Base-by-base conservation (phyloP, 2,329 filamentous ascomycete genomes). In the Xylaria sp. region DNA sequence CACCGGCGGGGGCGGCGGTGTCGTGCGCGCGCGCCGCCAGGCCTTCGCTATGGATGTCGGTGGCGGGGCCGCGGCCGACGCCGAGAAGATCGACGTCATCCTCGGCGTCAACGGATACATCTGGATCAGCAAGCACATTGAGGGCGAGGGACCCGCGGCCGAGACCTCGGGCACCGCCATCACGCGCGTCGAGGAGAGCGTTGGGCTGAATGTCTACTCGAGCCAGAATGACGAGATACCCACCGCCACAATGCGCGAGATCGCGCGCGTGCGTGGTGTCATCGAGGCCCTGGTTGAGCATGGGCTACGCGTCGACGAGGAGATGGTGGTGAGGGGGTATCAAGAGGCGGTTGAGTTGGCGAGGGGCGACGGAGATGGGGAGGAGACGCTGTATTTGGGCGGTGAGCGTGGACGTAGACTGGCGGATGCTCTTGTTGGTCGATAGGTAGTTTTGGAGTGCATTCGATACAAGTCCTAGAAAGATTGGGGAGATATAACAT, bases 71-170 rank as follows among this genome's bases (percentile, higher is more conserved):
- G 70, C 69, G 5, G 74, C 84, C 70, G 83, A 86, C 39, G 85
- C 86, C 39, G 85, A 88, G 60, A 90, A 89, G 70, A 87, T 99
- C 32, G 93, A 97, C 77, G 89, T 98, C 8, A 87, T 97, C 60
- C 84, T 99, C 0, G 96, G 96, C 2, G 96, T 99, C 45, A 99
- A 99, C 76, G 96, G 96, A 0, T 98, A 97, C 78, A 94, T 98
- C 66, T 99, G 93, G 92, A 94, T 98, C 76, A 90, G 91, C 80
- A 94, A 93, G 82, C 93, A 97, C 75, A 83, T 91, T 8, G 90
- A 92, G 72, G 86, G 86, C 41, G 85, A 86, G n/a, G 80, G 81
- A 5, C 78, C 78, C 8, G 76, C 80, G 46, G 77, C 80, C 45
- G 82, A 86, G 50, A 81, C 83, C n/a, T 78, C 80, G n/a, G 82